phyloP scores from a whole-genome alignment of 106 monocot genomes.

The Dioscorea zingiberensis region DNA sequence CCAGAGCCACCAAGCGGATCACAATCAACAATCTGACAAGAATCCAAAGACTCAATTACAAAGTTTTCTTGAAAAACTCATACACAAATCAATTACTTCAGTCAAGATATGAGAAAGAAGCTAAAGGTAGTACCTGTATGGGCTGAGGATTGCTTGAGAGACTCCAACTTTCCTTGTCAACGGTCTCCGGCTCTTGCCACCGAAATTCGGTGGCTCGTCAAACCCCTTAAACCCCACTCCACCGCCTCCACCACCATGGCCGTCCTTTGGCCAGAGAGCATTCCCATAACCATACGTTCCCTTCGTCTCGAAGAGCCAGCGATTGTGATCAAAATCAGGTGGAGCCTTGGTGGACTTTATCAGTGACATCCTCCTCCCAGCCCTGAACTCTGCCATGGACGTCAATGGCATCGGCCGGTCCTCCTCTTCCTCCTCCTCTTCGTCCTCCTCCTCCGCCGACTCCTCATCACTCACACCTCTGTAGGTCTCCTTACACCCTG shows the following conservation, averaged over 20 bases:
- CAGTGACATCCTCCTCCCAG: slow-evolving; percentile 36
- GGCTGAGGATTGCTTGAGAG: slow-evolving; percentile 67
- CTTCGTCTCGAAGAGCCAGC: slow-evolving; percentile 79
- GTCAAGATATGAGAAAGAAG: neutral
- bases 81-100: neutral
- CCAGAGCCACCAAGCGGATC: slow-evolving; percentile 55
- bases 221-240: slow-evolving; percentile 32
- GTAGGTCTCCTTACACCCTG: slow-evolving; percentile 68
- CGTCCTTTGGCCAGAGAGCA: slow-evolving; percentile 71
- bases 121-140: slow-evolving; percentile 51
- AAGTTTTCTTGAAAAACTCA: neutral
- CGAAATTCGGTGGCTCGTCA: slow-evolving; percentile 52
- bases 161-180: slow-evolving; percentile 61
- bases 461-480: slow-evolving; percentile 23
- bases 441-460: slow-evolving; percentile 1
- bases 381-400: slow-evolving; percentile 40
- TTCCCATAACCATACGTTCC: slow-evolving; percentile 87
- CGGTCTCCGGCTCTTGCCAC: slow-evolving; percentile 27
- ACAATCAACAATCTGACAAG: slow-evolving; percentile 43
- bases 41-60: neutral
- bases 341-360: slow-evolving; percentile 44
- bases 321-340: slow-evolving; percentile 56
- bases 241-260: slow-evolving; percentile 14
- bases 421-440: slow-evolving; percentile 21
- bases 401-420: slow-evolving; percentile 30